phyloP scores from a whole-genome alignment of 257 asterid species.

The Solanum chiquidenum region DNA sequence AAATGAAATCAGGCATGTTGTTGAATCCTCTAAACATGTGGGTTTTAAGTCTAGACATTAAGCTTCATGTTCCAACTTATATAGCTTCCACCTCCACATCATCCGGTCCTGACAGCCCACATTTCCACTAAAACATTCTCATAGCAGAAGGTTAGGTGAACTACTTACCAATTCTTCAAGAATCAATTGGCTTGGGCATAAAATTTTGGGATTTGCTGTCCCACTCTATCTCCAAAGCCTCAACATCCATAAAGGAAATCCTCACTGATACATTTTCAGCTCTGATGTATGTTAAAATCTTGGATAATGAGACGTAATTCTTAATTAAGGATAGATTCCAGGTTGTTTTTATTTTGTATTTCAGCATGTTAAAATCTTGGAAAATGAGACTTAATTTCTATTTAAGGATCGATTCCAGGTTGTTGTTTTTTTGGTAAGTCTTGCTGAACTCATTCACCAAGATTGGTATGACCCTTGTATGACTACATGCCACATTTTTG shows the following conservation, averaged over 20 bases:
- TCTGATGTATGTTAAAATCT: background rate
- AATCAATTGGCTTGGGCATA: background rate
- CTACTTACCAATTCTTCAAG: background rate
- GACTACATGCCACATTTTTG: background rate
- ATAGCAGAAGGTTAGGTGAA: background rate
- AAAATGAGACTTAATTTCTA: background rate
- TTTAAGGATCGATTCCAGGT: background rate
- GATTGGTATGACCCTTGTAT: background rate
- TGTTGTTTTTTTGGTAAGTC: background rate
- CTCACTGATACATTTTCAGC: background rate
- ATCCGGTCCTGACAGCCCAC: background rate
- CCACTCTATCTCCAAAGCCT: background rate
- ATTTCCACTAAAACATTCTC: background rate
- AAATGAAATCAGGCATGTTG: background rate
- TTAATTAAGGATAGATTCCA: background rate
- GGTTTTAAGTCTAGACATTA: background rate
- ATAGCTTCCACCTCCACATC: background rate
- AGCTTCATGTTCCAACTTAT: background rate
- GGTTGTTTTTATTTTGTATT: background rate
- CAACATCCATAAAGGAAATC: background rate
- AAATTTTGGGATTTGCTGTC: background rate
- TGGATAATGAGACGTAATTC: background rate
- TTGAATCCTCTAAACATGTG: background rate
- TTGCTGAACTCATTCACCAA: background rate
- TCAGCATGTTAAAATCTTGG: background rate